Conservation (phyloP, 1,284 basidiomycete species). For the Chondrostereum purpureum region DNA sequence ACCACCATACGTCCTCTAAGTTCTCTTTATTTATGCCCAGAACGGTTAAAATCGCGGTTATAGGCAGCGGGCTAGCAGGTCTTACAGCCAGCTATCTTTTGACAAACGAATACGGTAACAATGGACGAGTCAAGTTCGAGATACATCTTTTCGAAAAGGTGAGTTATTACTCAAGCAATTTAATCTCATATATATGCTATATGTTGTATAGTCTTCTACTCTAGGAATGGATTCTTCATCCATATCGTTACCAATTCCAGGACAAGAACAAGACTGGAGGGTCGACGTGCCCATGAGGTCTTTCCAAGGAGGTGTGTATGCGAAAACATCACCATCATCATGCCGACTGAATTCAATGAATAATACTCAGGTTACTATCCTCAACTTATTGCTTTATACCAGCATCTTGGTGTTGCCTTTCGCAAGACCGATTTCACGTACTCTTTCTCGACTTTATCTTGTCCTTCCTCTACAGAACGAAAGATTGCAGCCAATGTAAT, state of each 20-base stretch:
- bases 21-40: constrained; percentile 23
- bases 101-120: constrained; percentile 18
- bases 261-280: constrained; percentile 32
- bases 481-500: constrained; percentile 45
- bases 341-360: constrained; percentile 1
- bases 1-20: constrained; percentile 2
- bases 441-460: constrained; percentile 53
- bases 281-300: constrained; percentile 76
- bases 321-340: not conserved
- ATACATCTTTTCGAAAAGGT: constrained; percentile 75
- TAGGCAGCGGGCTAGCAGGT: constrained; percentile 69
- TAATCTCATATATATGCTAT: no score
- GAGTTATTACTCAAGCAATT: constrained; percentile 17
- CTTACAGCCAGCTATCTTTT: constrained; percentile 62
- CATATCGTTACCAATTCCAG: constrained; percentile 32
- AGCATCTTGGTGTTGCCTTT: constrained; percentile 46
- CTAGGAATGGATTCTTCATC: constrained; percentile 57
- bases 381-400: constrained; percentile 59
- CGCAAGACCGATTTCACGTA: constrained; percentile 55
- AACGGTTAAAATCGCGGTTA: constrained; percentile 54
- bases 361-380: constrained; percentile 64
- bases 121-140: constrained; percentile 41
- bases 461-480: constrained; percentile 16
- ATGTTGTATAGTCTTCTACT: constrained; percentile 37
- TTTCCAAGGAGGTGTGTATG: constrained; percentile 61